These are phyloP conservation scores for Halenospora varia DNA, from an alignment of 495 filamentous ascomycete genomes.

Conservation along the genomic window DNA sequence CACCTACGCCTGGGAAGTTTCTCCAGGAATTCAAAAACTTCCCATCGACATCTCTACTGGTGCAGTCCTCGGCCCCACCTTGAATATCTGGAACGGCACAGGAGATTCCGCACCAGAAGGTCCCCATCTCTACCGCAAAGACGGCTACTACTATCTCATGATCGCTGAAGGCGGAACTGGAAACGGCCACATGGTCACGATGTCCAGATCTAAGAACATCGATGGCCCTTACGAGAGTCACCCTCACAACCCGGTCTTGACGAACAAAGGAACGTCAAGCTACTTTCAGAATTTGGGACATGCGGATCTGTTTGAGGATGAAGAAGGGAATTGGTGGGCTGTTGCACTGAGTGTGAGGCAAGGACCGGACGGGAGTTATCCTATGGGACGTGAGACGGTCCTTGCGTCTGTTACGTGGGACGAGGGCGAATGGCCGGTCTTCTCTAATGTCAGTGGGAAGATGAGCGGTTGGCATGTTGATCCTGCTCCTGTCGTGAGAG, in stretches of 20 bases:
- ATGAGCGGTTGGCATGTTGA: constrained; percentile 38
- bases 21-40: constrained; percentile 27
- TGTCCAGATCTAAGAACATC: constrained; percentile 42
- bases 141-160: constrained; percentile 63
- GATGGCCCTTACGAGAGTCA: constrained; percentile 52
- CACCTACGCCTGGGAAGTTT: not conserved
- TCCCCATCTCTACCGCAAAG: constrained; percentile 61
- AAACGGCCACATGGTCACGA: constrained; percentile 50
- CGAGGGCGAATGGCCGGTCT: constrained; percentile 21
- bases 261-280: constrained; percentile 42
- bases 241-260: constrained; percentile 50
- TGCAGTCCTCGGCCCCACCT: constrained; percentile 26
- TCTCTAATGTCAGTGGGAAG: constrained; percentile 35
- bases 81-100: constrained; percentile 51
- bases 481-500: constrained; percentile 19
- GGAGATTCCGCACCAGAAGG: constrained; percentile 52
- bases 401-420: constrained; percentile 52
- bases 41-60: constrained; percentile 43
- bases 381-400: constrained; percentile 58
- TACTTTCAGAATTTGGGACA: constrained; percentile 48
- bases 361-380: constrained; percentile 38
- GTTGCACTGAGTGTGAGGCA: constrained; percentile 43
- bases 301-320: constrained; percentile 47
- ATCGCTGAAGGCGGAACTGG: constrained; percentile 65
- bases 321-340: constrained; percentile 49